Base-by-base conservation (phyloP, 345 rosid genomes). In the Physaria fendleri region DNA sequence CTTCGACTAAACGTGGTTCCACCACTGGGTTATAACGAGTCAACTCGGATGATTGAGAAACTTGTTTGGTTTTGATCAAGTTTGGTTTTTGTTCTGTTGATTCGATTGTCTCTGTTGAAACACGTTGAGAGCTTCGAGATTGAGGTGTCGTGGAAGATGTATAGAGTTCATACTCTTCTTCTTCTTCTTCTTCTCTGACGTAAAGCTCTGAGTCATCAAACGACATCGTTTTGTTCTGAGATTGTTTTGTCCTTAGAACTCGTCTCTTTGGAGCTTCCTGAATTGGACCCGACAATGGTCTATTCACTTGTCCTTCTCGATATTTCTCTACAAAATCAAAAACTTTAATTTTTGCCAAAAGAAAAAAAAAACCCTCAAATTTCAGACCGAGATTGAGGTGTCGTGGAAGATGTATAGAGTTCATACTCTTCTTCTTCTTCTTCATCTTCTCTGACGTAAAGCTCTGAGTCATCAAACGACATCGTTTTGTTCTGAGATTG, bases 381-480 rank as follows among this genome's bases (percentile, higher is more conserved):
- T n/a, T n/a, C n/a, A n/a, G n/a, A n/a, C n/a, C 82, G 91, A 66
- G 98, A 91, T 16, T 75, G 88, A 0, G 97, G 88, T 0, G 98
- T 85, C 10, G 96, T 85, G 41, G 98, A 88, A 64, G 86, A 79
- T 8, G 96, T 82, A 64, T 77, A 82, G 42, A 78, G 81, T 1
- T 65, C 78, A 35, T 77, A 82, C 65, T 81, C 95, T 5, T 76
- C 78, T 18, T 80, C 87, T 12, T n/a, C n/a, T n/a, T 74, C 85
- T 8, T 79, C 80, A 2, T 65, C 80, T 11, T 67, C 72, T 43
- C 50, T 21, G 21, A 38, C 22, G 48, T 44, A 68, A 0, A 68
- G 66, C 62, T 60, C 62, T 7, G 62, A 18, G 27, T 60, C 25
- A 4, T 68, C 73, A 28, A 52, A 68, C 23, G 62, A 60, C 29